Base-by-base conservation (phyloP, 2,329 filamentous ascomycete genomes). In the Scedosporium boydii region DNA sequence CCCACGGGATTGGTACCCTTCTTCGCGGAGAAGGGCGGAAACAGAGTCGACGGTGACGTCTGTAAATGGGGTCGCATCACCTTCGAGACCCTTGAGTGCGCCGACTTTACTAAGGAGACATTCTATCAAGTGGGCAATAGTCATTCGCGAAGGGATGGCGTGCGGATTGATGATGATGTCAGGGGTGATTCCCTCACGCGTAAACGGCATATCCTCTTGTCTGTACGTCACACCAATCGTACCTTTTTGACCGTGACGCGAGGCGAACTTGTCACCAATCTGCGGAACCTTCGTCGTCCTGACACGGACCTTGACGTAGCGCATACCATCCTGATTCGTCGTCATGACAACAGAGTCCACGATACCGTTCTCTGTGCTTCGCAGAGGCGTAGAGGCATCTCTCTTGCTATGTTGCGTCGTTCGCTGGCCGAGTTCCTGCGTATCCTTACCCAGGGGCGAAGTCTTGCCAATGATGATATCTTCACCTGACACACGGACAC, bases 391-490 rank as follows among this genome's bases (percentile, higher is more conserved):
- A 16, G 93, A 98, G 3, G 96, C 93, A 74, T 99, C 96, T 61
- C 95, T 87, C 78, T 97, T 96, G 69, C 91, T 88, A 75, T 99
- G 95, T 63, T 89, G 80, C 68, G 91, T 92, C 26, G 91, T 96
- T 65, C 95, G 86, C 71, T 96, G 93, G 6, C 95, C 95, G 66
- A 98, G 82, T 74, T 99, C 95, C 73, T 97, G 91, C 16, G 90
- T 89, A 70, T 99, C 95, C 2, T 91, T 88, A 58, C 92, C 89
- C 73, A 99, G 91, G 1, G 96, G 96, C 10, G 93, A 93, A 3
- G 95, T 98, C 81, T 99, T 99, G 66, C 96, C 95, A 66, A 99
- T 99, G 74, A 99, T 98, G 71, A 99, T 96, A 74, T 99, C 95
- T 70, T 98, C 95, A 71, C 95, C 96, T 14, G 92, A 96, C 0